phyloP scores from a whole-genome alignment of 257 asterid genomes.

The Plantago major region DNA sequence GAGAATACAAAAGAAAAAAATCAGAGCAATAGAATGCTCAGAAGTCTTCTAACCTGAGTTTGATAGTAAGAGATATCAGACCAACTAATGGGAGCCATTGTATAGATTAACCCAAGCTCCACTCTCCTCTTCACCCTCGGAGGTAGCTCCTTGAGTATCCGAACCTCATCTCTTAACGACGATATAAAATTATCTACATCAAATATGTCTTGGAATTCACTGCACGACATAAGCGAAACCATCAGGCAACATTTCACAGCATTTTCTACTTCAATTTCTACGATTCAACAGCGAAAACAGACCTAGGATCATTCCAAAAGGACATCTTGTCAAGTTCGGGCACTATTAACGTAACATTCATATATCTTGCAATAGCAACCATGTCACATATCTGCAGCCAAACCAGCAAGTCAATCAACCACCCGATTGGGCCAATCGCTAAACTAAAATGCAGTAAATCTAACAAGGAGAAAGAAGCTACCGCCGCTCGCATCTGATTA shows the following conservation, averaged over 20 bases:
- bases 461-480: slow-evolving; percentile 27
- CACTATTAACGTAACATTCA: slow-evolving; percentile 84
- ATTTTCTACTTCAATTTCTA: neutral
- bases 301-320: slow-evolving; percentile 99
- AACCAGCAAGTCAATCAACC: slow-evolving; percentile 2
- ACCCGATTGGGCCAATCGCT: neutral
- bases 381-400: slow-evolving; percentile 82
- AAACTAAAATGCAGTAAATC: slow-evolving; percentile 9
- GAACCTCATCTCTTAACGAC: slow-evolving; percentile 92
- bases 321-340: slow-evolving; percentile 99
- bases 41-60: slow-evolving; percentile 49
- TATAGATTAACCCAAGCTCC: slow-evolving; percentile 60
- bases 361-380: slow-evolving; percentile 93
- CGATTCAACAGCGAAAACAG: slow-evolving; percentile 10
- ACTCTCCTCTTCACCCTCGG: slow-evolving; percentile 84
- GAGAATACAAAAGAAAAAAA: neutral
- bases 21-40: slow-evolving; percentile 11
- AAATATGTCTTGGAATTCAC: slow-evolving; percentile 91
- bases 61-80: slow-evolving; percentile 87
- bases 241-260: slow-evolving; percentile 7
- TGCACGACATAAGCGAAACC: slow-evolving; percentile 29
- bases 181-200: slow-evolving; percentile 90
- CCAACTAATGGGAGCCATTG: slow-evolving; percentile 96
- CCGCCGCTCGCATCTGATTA: slow-evolving; percentile 98
- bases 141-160: slow-evolving; percentile 86